Evolutionary conservation across 2,329 filamentous ascomycete species (phyloP).

Genomic region (Thermomyces lanuginosus): DNA sequence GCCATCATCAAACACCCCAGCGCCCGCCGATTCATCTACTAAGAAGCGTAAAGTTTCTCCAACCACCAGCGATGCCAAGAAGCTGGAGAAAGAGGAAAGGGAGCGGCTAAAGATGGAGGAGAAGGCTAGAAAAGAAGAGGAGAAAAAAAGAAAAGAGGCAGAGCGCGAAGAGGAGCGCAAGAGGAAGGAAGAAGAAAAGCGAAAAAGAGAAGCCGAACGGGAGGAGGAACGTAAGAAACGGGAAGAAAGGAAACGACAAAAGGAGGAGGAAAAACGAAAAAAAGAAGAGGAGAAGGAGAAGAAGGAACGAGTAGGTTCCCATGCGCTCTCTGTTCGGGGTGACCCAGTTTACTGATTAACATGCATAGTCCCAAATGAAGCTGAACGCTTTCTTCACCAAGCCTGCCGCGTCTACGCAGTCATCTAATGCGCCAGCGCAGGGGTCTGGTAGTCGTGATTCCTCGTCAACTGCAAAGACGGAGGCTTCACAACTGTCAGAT

Average conservation of each 20-base stretch:
- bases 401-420: conserved; percentile 16
- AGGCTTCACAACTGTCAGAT: conserved; percentile 26
- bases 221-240: conserved; percentile 24
- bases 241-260: conserved; percentile 30
- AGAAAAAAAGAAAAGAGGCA: conserved; percentile 30
- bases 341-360: conserved; percentile 14
- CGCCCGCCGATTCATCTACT: neutral
- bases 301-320: conserved; percentile 29
- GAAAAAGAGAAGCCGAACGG: conserved; percentile 25
- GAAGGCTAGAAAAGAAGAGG: conserved; percentile 21
- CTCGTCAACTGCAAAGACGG: conserved; percentile 8
- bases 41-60: conserved; percentile 6
- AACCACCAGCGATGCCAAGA: conserved; percentile 2
- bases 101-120: conserved; percentile 18
- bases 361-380: conserved; percentile 31
- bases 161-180: conserved; percentile 31
- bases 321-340: neutral
- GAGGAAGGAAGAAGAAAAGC: conserved; percentile 30
- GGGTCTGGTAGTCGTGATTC: conserved; percentile 10
- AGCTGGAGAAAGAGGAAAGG: conserved; percentile 13
- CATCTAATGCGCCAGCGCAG: conserved; percentile 8
- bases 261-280: conserved; percentile 31
- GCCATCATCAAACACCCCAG: neutral
- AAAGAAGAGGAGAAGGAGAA: conserved; percentile 33
- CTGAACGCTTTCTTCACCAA: conserved; percentile 36